Evolutionary conservation across 2,329 filamentous ascomycete genomes (phyloP).

Genomic region (Microthyrium microscopicum): DNA sequence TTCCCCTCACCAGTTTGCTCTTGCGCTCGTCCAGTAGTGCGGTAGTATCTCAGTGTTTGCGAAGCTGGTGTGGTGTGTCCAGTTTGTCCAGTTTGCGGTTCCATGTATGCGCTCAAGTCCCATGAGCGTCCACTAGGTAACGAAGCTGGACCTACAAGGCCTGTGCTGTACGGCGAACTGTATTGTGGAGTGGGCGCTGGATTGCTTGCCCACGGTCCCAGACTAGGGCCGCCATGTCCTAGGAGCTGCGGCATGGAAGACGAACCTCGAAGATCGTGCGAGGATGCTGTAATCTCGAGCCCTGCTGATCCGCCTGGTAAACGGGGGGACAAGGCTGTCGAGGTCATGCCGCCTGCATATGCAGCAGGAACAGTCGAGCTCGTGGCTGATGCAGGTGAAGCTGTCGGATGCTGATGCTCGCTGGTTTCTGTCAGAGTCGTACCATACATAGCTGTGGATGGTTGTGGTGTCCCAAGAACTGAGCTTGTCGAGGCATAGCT

Average conservation of each 20-base stretch:
- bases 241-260: neutral
- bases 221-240: too few relatives aligned
- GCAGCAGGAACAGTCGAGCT: conserved; percentile 26
- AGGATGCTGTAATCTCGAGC: conserved; percentile 4
- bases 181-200: too few relatives aligned
- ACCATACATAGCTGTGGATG: conserved; percentile 3
- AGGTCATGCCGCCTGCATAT: conserved; percentile 26
- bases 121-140: conserved; percentile 6
- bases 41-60: neutral
- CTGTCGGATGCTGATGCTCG: conserved; percentile 29
- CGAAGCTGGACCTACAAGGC: conserved; percentile 1
- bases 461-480: neutral
- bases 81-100: conserved; percentile 2
- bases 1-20: neutral
- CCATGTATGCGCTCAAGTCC: conserved; percentile 5
- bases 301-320: conserved; percentile 10
- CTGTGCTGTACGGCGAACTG: conserved; percentile 4
- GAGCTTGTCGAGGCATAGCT: conserved; percentile 11
- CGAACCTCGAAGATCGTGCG: conserved; percentile 1
- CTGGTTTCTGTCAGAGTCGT: conserved; percentile 29
- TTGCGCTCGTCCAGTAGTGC: neutral
- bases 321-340: conserved; percentile 28
- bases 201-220: too few relatives aligned
- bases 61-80: neutral
- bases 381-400: conserved; percentile 31